Percentiles rank a stretch among this genome's conserved stretches.
Conservation (phyloP, 176 grass and related monocot genomes). For the Poa pratensis region DNA sequence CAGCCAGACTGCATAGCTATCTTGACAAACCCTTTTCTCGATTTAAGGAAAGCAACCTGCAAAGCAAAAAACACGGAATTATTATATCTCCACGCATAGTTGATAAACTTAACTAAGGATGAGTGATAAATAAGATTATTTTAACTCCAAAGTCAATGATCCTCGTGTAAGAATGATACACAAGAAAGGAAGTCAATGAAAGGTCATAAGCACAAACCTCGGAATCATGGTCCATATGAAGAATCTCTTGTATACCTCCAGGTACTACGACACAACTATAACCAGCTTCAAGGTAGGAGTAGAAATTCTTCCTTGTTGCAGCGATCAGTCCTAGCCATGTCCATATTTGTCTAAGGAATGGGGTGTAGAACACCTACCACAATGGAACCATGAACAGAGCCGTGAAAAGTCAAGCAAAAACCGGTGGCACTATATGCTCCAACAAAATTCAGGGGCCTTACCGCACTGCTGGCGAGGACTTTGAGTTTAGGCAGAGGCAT, state of each 20-base stretch:
- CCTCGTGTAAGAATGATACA: not conserved
- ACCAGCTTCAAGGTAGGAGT: conserved; percentile 59
- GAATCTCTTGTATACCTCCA: conserved; percentile 87
- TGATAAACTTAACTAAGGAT: not conserved
- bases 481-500: conserved; percentile 77
- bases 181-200: not conserved
- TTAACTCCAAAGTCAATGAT: not conserved
- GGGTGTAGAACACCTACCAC: conserved; percentile 88
- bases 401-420: not conserved
- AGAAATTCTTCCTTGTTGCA: conserved; percentile 83
- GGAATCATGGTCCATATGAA: conserved; percentile 78
- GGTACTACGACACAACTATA: conserved; percentile 80
- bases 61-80: not conserved
- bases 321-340: conserved; percentile 82
- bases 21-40: conserved; percentile 91
- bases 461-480: conserved; percentile 92
- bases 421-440: not conserved
- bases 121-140: not conserved
- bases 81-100: not conserved
- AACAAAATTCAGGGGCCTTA: conserved; percentile 44
- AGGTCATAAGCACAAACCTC: conserved; percentile 51
- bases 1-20: conserved; percentile 85
- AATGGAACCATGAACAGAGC: not conserved
- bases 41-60: conserved; percentile 94
- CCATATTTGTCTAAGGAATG: conserved; percentile 91